Base-by-base conservation (phyloP, 257 asterid species). In the Solanum boliviense region DNA sequence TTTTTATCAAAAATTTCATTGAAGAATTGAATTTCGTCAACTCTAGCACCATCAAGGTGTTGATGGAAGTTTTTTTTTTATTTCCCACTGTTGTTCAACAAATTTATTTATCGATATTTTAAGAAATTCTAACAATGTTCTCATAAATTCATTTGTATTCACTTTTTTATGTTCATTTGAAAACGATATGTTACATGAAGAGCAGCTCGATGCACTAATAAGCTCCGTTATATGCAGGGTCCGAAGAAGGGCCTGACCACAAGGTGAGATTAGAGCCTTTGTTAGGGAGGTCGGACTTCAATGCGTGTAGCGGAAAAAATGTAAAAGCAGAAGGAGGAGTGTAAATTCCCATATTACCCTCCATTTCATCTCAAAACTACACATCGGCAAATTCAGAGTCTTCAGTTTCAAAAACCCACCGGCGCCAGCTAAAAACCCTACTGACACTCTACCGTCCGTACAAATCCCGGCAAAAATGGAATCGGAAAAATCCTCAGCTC, bases 391-490 rank as follows among this genome's bases (percentile, higher is more conserved):
- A 39, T n/a, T 39, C 60, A 10, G n/a, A 32, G 18, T 74, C 10
- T 56, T 20, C 10, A 34, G 15, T 11, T 38, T 84, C 78, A 44
- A 44, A 71, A 71, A 7, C 27, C 75, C 46, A 5, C 56, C 56
- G 21, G 41, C 56, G 32, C 71, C 34, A 70, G 48, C 82, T n/a
- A 85, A 85, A n/a, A 84, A 70, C 46, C 44, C 72, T 72, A 25
- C 65, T 35, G 25, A 70, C 2, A 10, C 2, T 6, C 83, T 27
- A 32, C 34, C 20, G n/a, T 32, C 32, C n/a, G 73, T 39, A 9
- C 83, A 29, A 35, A 27, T 18, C 4, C 73, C 35, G 84, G 72
- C 73, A 20, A 1, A 46, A 86, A 91, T 93, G 89, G 95, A n/a
- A 9, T 46, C 65, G 13, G 74, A 87, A 39, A 85, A 82, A 35